Evolutionary conservation across 257 asterid species (phyloP).

Genomic region (Haberlea rhodopensis): DNA sequence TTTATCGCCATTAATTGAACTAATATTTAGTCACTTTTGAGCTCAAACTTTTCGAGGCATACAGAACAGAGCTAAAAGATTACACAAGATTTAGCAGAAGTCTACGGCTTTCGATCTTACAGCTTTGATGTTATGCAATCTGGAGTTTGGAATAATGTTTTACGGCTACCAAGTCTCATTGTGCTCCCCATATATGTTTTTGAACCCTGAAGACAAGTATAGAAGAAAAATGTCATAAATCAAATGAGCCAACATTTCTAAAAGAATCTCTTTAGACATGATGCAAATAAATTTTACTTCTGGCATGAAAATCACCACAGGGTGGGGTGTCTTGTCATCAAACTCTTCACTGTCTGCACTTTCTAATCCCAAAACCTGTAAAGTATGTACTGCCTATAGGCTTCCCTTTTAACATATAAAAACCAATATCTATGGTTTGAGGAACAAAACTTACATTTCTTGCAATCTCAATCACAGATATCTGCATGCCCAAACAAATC

Average conservation of each 20-base stretch:
- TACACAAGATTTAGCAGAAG: conserved; percentile 11
- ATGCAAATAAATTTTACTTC: conserved; percentile 57
- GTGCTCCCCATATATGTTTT: conserved; percentile 98
- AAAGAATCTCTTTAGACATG: conserved; percentile 1
- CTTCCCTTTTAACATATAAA: conserved; percentile 3
- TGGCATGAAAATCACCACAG: conserved; percentile 95
- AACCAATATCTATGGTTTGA: conserved; percentile 9
- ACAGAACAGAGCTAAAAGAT: not conserved
- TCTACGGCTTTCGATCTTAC: conserved; percentile 39
- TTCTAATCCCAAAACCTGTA: conserved; percentile 69
- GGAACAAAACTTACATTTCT: conserved; percentile 68
- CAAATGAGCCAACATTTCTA: conserved; percentile 21
- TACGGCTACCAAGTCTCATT: conserved; percentile 95
- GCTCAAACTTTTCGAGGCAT: conserved; percentile 1
- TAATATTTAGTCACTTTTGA: not conserved
- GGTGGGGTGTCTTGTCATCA: conserved; percentile 60
- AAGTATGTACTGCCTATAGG: conserved; percentile 14
- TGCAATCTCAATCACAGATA: conserved; percentile 86
- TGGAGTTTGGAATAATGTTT: conserved; percentile 74
- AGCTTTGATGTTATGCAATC: conserved; percentile 87
- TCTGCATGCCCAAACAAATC: conserved; percentile 98
- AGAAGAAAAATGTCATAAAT: conserved; percentile 18
- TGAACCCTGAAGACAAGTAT: conserved; percentile 55
- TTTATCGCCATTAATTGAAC: conserved; percentile 2
- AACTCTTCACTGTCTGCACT: conserved; percentile 86